Base-by-base conservation (phyloP, 805 yeast genomes). In the Starmerella potacharoeniae region DNA sequence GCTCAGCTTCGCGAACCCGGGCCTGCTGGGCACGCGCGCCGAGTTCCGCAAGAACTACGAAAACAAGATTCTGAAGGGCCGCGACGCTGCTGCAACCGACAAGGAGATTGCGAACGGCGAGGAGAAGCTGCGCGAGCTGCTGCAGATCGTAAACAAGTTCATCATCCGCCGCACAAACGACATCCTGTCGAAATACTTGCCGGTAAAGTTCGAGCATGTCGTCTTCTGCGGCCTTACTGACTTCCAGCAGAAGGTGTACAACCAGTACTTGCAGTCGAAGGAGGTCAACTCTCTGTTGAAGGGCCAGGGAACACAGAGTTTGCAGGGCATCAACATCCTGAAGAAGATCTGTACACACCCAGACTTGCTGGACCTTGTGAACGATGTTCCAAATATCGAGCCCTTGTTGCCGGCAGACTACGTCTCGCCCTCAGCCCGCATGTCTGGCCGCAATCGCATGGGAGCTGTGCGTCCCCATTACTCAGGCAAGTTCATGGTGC, bases 331-430 rank as follows among this genome's bases (percentile, higher is more conserved):
- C 65, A 95, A 93, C 8, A 65, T 86, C 54, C 75, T 93, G 62
- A 90, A 91, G 66, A 93, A 93, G 67, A 74, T 93, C 39, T 91
- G 97, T 69, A 93, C 86, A 59, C 98, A 93, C 69, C 98, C 98
- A 0, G 95, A 88, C 64, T 70, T 93, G 54, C 68, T 93, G 46
- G 76, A 82, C 57, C 72, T 93, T 40, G 85, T 88, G 0, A 81
- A 79, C 10, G 97, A 89, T 58, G 72, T 88, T n/a, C 80, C 79
- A 58, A 95, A 93, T 0, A 74, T 80, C 35, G 83, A 78, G 1
- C 62, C 70, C 13, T 51, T 60, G 16, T 68, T 84, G 30, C 97
- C 97, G 0, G 85, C 81, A 1, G 95, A 85, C 54, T 91, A 85
- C 65, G 74, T 71, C 3, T 78, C 80, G 6, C 63, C 69, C 40